phyloP scores from a whole-genome alignment of 1,284 basidiomycete species.

The Rugosomyces carneus region DNA sequence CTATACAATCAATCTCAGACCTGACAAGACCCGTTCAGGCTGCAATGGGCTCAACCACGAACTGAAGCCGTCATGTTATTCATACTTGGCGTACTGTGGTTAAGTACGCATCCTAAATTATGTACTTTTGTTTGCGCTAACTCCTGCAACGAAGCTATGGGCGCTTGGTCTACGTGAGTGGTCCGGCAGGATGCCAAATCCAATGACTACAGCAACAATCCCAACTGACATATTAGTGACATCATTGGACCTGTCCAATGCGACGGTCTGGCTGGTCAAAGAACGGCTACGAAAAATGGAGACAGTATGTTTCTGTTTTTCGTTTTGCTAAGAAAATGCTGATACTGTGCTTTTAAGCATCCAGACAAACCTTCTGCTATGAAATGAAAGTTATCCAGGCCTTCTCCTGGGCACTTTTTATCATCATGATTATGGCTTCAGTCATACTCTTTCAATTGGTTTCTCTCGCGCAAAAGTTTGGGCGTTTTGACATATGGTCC shows the following conservation, averaged over 20 bases:
- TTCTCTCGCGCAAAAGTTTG: conserved; percentile 34
- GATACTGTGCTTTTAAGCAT: conserved; percentile 42
- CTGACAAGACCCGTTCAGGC: conserved; percentile 28
- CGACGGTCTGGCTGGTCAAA: conserved; percentile 41
- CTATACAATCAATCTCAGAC: conserved; percentile 3
- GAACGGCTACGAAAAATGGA: conserved; percentile 47
- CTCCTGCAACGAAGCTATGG: conserved; percentile 49
- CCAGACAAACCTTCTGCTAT: conserved; percentile 55
- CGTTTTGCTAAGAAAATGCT: conserved; percentile 3
- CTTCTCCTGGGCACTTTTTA: conserved; percentile 71
- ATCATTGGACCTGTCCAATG: conserved; percentile 64
- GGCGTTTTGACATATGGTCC: conserved; percentile 30
- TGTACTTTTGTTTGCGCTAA: neutral
- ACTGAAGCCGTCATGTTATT: conserved; percentile 52
- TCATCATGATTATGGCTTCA: conserved; percentile 43
- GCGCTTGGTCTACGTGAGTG: conserved; percentile 65
- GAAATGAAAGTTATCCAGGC: conserved; percentile 74
- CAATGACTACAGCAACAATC: conserved; percentile 8
- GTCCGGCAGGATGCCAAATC: conserved; percentile 1
- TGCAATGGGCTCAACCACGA: conserved; percentile 64
- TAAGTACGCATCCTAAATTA: conserved; percentile 39
- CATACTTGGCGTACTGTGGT: conserved; percentile 57
- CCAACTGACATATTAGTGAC: conserved; percentile 39
- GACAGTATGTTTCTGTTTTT: conserved; percentile 37
- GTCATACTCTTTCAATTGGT: conserved; percentile 32